Base-by-base conservation (phyloP, 2,329 filamentous ascomycete species). In the Aspergillus fumigatus region DNA sequence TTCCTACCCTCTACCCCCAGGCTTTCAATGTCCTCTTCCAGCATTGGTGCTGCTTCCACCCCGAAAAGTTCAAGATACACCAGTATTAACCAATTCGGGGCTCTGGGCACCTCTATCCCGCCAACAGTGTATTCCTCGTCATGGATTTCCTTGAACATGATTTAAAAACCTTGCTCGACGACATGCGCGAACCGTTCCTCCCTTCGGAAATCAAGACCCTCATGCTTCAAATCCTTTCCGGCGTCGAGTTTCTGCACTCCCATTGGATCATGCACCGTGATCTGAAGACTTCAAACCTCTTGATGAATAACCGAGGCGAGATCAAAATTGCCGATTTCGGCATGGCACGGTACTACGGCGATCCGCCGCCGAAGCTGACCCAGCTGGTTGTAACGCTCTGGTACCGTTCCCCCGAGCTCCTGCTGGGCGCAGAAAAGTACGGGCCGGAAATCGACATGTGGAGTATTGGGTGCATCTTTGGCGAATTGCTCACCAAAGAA, bases 81-180 rank as follows among this genome's bases (percentile, higher is more conserved):
- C 67, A 58, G 51, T 62, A 64, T 73, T 75, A 73, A 74, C 73
- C 63, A 45, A 50, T 62, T 59, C 56, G 61, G 52, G 57, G 52
- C 48, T 48, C 35, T 26, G 45, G 57, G 49, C 25, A 48, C 48
- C 55, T 51, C 43, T 29, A 48, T 40, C 51, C 52, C 62, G 58
- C 59, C 61, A 65, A 73, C 73, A 91, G 88, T 77, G 88, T 97
- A 63, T 95, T 91, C 73, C 85, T 99, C 56, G 94, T 97, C 61
- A 93, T 99, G 82, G 92, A 97, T 70, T 99, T 97, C 75, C 81
- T 97, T 67, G 93, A 97, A 79, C 94, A 99, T 80, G 94, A 99
- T 70, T 85, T 99, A 56, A 96, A 95, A 75, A 90, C 88, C 54
- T 83, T 99, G 56, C 88, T 96, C 61, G 90, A 95, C 73, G 90